phyloP scores from a whole-genome alignment of 192 early-diverging fungal genomes.

The Pilobolus umbonatus region DNA sequence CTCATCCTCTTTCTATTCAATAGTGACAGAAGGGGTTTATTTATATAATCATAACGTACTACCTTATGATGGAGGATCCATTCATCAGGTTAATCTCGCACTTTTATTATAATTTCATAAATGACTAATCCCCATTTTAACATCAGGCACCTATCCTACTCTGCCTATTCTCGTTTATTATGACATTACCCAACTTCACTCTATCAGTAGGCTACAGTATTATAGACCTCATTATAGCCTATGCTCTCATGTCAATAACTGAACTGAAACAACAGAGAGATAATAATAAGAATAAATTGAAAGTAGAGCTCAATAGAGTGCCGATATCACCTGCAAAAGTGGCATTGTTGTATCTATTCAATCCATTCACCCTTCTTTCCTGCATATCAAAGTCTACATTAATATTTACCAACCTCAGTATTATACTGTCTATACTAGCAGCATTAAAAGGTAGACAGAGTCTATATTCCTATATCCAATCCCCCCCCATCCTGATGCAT shows the following conservation, averaged over 20 bases:
- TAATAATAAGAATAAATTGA: slow-evolving; percentile 14
- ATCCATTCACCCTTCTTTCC: slow-evolving; percentile 76
- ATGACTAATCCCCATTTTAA: slow-evolving; percentile 5
- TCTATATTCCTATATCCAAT: too few relatives aligned
- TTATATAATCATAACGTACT: slow-evolving; percentile 68
- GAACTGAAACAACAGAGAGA: slow-evolving; percentile 29
- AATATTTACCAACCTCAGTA: slow-evolving; percentile 68
- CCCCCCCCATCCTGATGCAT: too few relatives aligned
- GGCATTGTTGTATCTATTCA: slow-evolving; percentile 63
- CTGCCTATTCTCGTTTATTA: slow-evolving; percentile 61
- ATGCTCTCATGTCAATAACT: slow-evolving; percentile 56
- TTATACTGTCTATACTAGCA: slow-evolving; percentile 57
- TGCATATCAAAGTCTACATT: slow-evolving; percentile 72
- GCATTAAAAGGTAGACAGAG: slow-evolving; percentile 40
- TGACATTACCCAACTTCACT: slow-evolving; percentile 45
- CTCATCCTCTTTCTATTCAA: not conserved
- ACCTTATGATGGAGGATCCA: slow-evolving; percentile 85
- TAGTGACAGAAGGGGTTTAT: slow-evolving; percentile 84
- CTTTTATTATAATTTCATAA: not conserved
- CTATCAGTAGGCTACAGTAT: slow-evolving; percentile 52
- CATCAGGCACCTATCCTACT: slow-evolving; percentile 68
- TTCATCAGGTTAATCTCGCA: slow-evolving; percentile 67
- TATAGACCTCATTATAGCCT: slow-evolving; percentile 63
- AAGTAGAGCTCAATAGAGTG: slow-evolving; percentile 11
- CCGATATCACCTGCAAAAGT: slow-evolving; percentile 21